Evolutionary conservation across 768 basidiomycete genomes (phyloP), one percentile per base, ranked within the genome.

Genomic region (Leucocoprinus leucothites): DNA sequence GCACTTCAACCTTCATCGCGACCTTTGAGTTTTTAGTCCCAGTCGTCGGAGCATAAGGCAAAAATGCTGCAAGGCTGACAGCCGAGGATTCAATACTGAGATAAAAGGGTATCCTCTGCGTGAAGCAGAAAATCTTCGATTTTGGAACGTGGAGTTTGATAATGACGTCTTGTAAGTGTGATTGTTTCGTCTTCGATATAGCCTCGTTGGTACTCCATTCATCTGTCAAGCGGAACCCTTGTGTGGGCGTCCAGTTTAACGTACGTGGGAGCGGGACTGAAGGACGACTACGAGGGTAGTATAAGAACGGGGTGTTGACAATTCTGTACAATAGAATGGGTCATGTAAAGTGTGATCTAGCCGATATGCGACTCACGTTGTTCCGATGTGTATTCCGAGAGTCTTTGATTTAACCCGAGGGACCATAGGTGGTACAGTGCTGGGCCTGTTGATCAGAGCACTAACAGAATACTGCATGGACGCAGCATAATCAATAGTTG

Each of bases 241-340:
- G 19, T n/a, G 26, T 16, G 40, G 52, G 28, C 9, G 51, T 57
- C 48, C 48, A 38, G 36, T 64, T 60, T 14, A 60, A 63, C 13
- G 61, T 43, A 28, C 64, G 61, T 14, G 63, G 51, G 45, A 86
- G 67, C 26, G 81, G 74, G 8, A 65, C 56, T 14, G 86, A 87
- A 3, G 89, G 86, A 35, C 85, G 78, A 42, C 82, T 81, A 6
- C 85, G 85, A 25, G 87, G 89, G 56, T 75, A 71, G 61, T 89
- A 89, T 18, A 81, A 64, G 64, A 91, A 83, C 1, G 81, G 75
- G 1, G 85, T 85, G 11, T 79, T 79, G 28, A 88, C 67, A 18
- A 74, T 69, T 38, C 84, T 89, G 2, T 31, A 31, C 11, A 5
- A 8, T 6, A 58, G 18, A 16, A 41, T 31, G 49, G 46, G 53